Evolutionary conservation across 139 green algal genomes (phyloP), one percentile per base, ranked within the genome.

Genomic region (Auxenochlorella pyrenoidosa): DNA sequence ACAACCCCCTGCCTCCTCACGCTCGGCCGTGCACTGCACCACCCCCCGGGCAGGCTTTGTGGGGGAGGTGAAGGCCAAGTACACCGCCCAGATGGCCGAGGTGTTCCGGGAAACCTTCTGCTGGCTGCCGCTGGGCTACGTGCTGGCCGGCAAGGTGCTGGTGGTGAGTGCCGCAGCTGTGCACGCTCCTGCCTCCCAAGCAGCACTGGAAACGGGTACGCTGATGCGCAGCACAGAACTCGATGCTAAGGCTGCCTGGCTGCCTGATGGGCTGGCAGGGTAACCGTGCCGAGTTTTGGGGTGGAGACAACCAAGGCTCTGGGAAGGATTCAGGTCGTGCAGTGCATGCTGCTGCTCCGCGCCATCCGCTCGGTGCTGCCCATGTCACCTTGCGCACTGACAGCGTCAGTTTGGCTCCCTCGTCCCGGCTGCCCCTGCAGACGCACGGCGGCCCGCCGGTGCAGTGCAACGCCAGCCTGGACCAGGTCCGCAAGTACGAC

Each of bases 21-120:
- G n/a, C n/a, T n/a, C n/a, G n/a, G n/a, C n/a, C n/a, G n/a, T n/a
- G n/a, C n/a, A n/a, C n/a, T n/a, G n/a, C 47, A 59, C 51, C 32
- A 30, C 5, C 93, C 97, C 26, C 15, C 43, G 32, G 38, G 40
- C 65, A 86, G 81, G 81, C 3, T 86, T 86, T 86, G 66, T 79
- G 59, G 97, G 97, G 30, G 97, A 99, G 94, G 95, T 98, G 40
- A 89, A 92, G 88, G 90, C 92, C 87, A 99, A 98, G 91, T 97
- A 95, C 92, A 96, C 63, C 73, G 77, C 83, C 13, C 89, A 82
- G 32, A 95, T 94, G 80, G 77, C 78, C 51, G 96, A 99, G n/a
- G 87, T 99, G 60, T 99, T 99, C 90, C 86, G 94, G 51, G 95
- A 98, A 82, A 92, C 92, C 22, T 99, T 98, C 93, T 97, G 94